Percentiles rank a stretch among this genome's conserved stretches.
Evolutionary conservation across 2,329 filamentous ascomycete genomes (phyloP).

Genomic region (Colletotrichum chlorophyti): DNA sequence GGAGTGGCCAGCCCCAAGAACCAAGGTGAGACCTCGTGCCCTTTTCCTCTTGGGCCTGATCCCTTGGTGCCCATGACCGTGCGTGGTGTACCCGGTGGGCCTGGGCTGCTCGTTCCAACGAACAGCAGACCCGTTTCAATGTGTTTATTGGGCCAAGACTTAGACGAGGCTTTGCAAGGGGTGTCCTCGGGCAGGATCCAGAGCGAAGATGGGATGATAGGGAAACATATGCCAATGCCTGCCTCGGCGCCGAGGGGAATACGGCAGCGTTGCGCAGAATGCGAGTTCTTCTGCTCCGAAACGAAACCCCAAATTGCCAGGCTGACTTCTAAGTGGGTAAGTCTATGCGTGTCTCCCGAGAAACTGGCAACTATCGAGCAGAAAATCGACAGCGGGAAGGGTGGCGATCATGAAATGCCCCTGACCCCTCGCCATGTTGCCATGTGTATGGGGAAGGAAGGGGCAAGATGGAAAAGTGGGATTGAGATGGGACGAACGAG

Average conservation of each 20-base stretch:
- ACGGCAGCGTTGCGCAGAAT: neutral
- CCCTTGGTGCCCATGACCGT: too few relatives aligned
- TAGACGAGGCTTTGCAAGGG: neutral
- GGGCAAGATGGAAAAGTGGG: neutral
- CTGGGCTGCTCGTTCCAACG: neutral
- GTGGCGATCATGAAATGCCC: too few relatives aligned
- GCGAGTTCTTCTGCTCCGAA: constrained; percentile 16
- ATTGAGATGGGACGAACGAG: neutral
- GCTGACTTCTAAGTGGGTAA: neutral
- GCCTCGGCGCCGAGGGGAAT: constrained; percentile 3
- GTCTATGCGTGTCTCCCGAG: constrained; percentile 1
- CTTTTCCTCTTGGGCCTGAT: too few relatives aligned
- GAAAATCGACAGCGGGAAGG: too few relatives aligned
- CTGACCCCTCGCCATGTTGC: too few relatives aligned
- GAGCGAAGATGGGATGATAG: constrained; percentile 24
- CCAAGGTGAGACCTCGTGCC: constrained; percentile 22
- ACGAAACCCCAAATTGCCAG: constrained; percentile 21
- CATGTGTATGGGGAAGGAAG: too few relatives aligned
- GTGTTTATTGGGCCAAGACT: constrained; percentile 22
- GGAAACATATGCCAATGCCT: neutral
- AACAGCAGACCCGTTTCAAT: constrained; percentile 25
- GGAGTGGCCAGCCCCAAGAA: constrained; percentile 2
- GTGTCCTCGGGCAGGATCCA: neutral
- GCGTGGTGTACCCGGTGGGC: neutral
- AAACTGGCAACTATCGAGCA: too few relatives aligned